Base-by-base conservation (phyloP, 1,284 basidiomycete genomes). In the Calocybe gambosa region DNA sequence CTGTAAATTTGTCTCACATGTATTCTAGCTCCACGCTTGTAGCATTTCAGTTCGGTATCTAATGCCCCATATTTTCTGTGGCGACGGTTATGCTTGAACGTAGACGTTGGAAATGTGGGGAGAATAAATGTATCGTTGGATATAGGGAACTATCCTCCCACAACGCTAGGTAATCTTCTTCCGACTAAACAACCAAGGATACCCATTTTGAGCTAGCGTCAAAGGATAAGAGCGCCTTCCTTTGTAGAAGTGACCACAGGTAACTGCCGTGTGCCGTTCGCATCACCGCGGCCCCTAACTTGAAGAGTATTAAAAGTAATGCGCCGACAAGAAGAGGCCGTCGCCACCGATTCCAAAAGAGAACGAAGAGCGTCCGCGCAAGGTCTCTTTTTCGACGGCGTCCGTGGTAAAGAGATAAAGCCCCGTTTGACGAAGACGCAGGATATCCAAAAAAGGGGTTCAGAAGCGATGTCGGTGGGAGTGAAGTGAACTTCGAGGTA, bases 381-480 rank as follows among this genome's bases (percentile, higher is more conserved):
- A 90, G 72, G 61, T 89, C 85, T 48, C 84, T 74, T 52, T 85
- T 85, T 38, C 86, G 75, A 44, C 78, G 74, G 25, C 80, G 82
- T 20, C 80, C 79, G 59, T 82, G 69, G 46, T 69, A 70, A 53
- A 80, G 65, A 39, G 68, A 60, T 38, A 76, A 68, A 43, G 63
- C 57, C 3, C 65, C 62, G 28, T 66, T 58, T 42, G 61, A 59
- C 31, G 67, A 61, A 38, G 66, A 58, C 44, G 66, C 64, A 39
- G 90, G 87, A 62, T 93, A 93, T n/a, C 89, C 89, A 56, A 81
- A 92, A 65, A 85, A 91, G 0, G 89, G 89, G 55, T 91, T 92
- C 42, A 78, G 63, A 31, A 67, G 56, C 20, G 85, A 86, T 19
- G 74, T 75, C 12, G 78, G 69, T 21, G 73, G 68, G 49, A 79